Evolutionary conservation across 495 filamentous ascomycete species (phyloP).

Genomic region (Saxophila tyrrhenica): DNA sequence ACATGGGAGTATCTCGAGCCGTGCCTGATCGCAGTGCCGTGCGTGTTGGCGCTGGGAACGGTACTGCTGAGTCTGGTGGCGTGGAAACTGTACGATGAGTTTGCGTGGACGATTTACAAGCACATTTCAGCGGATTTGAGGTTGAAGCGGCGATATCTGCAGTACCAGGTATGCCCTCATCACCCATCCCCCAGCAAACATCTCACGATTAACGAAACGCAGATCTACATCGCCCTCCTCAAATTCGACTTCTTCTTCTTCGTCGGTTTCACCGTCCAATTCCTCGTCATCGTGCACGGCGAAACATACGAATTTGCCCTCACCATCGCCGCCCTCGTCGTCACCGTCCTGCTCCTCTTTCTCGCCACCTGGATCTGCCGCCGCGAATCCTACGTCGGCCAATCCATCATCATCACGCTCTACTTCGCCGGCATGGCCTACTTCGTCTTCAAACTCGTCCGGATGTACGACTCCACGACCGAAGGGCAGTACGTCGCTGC

Average conservation of each 20-base stretch:
- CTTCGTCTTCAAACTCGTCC: constrained; percentile 95
- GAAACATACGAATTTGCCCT: constrained; percentile 65
- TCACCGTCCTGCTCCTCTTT: constrained; percentile 79
- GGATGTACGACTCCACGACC: constrained; percentile 64
- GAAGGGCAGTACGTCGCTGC: constrained; percentile 57
- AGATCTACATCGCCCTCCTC: constrained; percentile 95
- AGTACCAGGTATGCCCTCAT: constrained; percentile 66
- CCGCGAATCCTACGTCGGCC: constrained; percentile 67
- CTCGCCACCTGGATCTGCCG: constrained; percentile 75
- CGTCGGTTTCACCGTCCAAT: constrained; percentile 94
- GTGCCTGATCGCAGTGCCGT: constrained; percentile 75
- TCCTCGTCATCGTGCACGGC: constrained; percentile 77
- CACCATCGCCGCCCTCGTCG: constrained; percentile 76
- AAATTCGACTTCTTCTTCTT: constrained; percentile 99
- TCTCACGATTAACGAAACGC: background rate
- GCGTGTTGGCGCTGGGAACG: constrained; percentile 66
- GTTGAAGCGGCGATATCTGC: constrained; percentile 91
- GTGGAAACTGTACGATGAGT: constrained; percentile 95
- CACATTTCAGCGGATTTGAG: constrained; percentile 94
- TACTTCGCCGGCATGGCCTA: constrained; percentile 88
- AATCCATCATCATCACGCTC: constrained; percentile 64
- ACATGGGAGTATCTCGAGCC: constrained; percentile 55
- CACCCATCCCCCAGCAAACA: background rate
- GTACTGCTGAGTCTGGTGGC: constrained; percentile 62
- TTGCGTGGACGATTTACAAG: constrained; percentile 98